Evolutionary conservation across 106 monocot genomes (phyloP).

Genomic region (Acorus gramineus): DNA sequence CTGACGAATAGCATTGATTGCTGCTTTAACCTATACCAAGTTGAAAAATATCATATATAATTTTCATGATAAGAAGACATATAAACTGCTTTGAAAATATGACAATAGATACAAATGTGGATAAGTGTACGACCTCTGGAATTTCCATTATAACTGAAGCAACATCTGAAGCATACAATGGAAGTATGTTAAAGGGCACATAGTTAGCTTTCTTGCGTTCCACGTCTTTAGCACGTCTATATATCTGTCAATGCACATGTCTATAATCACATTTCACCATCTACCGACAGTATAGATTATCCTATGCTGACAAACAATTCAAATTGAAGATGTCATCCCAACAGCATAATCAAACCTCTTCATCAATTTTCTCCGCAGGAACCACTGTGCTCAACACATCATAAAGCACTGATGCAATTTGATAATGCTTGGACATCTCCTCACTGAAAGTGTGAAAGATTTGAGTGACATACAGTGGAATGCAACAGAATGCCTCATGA

Average conservation of each 20-base stretch:
- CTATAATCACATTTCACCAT: background rate
- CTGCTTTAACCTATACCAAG: constrained; percentile 63
- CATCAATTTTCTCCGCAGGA: constrained; percentile 54
- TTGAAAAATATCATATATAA: background rate
- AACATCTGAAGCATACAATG: constrained; percentile 53
- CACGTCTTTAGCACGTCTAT: constrained; percentile 68
- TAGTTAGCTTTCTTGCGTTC: constrained; percentile 82
- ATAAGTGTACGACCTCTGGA: constrained; percentile 45
- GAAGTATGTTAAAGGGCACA: constrained; percentile 86
- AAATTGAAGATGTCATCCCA: too few relatives aligned
- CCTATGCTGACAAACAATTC: too few relatives aligned
- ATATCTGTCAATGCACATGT: constrained; percentile 35
- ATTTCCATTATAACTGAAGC: constrained; percentile 74
- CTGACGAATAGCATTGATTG: constrained; percentile 53
- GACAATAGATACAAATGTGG: background rate
- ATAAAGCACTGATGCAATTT: constrained; percentile 84
- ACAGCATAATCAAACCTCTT: constrained; percentile 31
- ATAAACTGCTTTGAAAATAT: background rate
- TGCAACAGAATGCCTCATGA: background rate
- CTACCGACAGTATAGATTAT: too few relatives aligned
- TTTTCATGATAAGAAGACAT: too few relatives aligned
- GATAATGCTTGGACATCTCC: constrained; percentile 92
- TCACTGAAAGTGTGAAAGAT: constrained; percentile 35
- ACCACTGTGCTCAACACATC: constrained; percentile 80
- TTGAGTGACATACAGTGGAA: constrained; percentile 1